Evolutionary conservation across 176 grass and related monocot species (phyloP).

Genomic region (Bolboschoenus planiculmis): DNA sequence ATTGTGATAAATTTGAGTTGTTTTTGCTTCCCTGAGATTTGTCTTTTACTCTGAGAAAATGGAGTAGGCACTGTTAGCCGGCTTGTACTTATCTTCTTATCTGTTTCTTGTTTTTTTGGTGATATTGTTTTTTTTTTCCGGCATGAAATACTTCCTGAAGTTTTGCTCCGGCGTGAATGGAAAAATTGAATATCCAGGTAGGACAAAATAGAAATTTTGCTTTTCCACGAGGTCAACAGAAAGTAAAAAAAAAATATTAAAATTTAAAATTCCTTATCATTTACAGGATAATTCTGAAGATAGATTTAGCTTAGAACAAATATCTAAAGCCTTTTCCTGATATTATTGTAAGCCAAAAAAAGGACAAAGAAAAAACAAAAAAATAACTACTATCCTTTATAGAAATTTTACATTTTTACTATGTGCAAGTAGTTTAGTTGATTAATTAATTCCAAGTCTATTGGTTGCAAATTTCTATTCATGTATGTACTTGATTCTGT

Average conservation of each 20-base stretch:
- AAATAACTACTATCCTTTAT: neutral
- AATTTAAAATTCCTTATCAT: neutral
- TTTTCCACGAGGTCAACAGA: neutral
- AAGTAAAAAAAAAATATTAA: neutral
- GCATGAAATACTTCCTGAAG: neutral
- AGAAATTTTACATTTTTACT: neutral
- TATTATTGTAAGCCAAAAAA: neutral
- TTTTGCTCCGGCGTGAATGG: neutral
- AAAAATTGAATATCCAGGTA: neutral
- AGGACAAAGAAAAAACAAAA: neutral
- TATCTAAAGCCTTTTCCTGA: neutral
- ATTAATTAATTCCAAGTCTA: neutral
- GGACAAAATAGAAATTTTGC: neutral
- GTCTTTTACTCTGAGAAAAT: neutral
- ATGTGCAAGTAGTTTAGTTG: too few relatives aligned
- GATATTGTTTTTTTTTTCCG: neutral
- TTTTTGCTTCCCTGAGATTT: neutral
- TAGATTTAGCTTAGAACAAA: neutral
- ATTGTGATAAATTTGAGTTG: neutral
- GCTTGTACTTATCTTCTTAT: conserved; percentile 3
- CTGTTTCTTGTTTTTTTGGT: neutral
- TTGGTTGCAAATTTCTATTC: conserved; percentile 2
- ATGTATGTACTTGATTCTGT: neutral
- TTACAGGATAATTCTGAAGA: neutral
- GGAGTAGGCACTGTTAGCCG: neutral